Base-by-base conservation (phyloP, 352 stramenopile species). In the Pythium chondricola region DNA sequence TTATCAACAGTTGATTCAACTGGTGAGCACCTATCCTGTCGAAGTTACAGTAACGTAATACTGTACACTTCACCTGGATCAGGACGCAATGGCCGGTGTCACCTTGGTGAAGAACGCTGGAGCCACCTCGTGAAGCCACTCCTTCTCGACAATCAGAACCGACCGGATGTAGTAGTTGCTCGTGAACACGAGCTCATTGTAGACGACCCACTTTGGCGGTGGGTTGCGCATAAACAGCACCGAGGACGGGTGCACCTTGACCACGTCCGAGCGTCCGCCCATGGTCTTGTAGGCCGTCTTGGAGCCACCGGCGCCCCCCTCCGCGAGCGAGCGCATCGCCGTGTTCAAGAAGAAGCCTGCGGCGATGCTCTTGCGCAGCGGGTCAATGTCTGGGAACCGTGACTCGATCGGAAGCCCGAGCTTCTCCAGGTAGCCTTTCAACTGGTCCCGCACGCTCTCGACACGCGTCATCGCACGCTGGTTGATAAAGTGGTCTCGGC, bases 161-260 rank as follows among this genome's bases (percentile, higher is more conserved):
- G 78, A 86, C 8, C 85, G 81, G 53, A 95, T 90, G 65, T 95
- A 96, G 58, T 96, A 83, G 49, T 93, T 94, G 60, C 81, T 93
- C 21, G 86, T 96, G 55, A 91, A 91, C 48, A 96, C 83, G 32
- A 96, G 67, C 56, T 96, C 86, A 52, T 95, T 93, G 65, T 90
- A 93, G 14, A 95, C 68, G 39, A 95, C 71, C 65, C 69, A 94
- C 49, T 93, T 86, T 1, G 81, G 82, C 30, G 82, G 71, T 16
- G 85, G 83, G 48, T 95, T 93, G 38, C 83, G 83, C 81, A 88
- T 90, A 52, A 93, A 95, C 22, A 95, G 56, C 30, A 78, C 88
- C 31, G 84, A 95, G 30, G 83, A 93, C 25, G 86, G 86, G 42
- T 96, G 86, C 42, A 96, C 78, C 51, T 93, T 91, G 27, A 93